Evolutionary conservation across 2,329 filamentous ascomycete species (phyloP).

Genomic region (Tothia fuscella): DNA sequence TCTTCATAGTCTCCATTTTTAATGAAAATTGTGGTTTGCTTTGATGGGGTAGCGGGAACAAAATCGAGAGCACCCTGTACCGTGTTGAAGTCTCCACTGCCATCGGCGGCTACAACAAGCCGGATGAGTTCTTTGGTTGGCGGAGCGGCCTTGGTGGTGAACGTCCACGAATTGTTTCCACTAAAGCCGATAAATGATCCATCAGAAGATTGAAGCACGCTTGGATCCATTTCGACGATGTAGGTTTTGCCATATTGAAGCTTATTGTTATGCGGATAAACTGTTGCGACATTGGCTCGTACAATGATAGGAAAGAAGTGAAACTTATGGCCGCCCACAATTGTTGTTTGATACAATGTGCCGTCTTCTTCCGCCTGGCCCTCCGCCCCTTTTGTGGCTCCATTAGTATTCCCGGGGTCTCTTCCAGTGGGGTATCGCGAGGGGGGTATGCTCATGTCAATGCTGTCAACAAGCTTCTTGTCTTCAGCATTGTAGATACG

Average conservation of each 20-base stretch:
- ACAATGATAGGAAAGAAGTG: slow-evolving; percentile 12
- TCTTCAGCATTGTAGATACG: slow-evolving; percentile 9
- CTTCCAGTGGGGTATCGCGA: slow-evolving; percentile 10
- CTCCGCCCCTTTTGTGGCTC: slow-evolving; percentile 5
- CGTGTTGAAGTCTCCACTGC: slow-evolving; percentile 10
- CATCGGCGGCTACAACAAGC: slow-evolving; percentile 8
- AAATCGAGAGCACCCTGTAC: slow-evolving; percentile 11
- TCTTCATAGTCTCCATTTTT: slow-evolving; percentile 13
- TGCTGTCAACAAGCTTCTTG: slow-evolving; percentile 10
- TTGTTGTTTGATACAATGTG: slow-evolving; percentile 9
- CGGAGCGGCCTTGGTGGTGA: slow-evolving; percentile 9
- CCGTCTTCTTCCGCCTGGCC: slow-evolving; percentile 8
- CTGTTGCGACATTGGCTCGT: slow-evolving; percentile 7
- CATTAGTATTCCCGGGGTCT: slow-evolving; percentile 2
- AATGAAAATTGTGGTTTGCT: slow-evolving; percentile 6
- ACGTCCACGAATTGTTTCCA: slow-evolving; percentile 7
- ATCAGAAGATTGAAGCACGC: not conserved
- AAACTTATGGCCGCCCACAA: slow-evolving; percentile 11
- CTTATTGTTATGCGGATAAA: slow-evolving; percentile 10
- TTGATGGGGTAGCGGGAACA: not conserved
- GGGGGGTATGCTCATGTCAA: slow-evolving; percentile 9
- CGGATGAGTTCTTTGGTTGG: not conserved
- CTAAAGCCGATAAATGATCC: slow-evolving; percentile 7
- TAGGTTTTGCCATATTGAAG: slow-evolving; percentile 10
- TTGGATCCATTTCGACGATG: slow-evolving; percentile 7